Conservation (phyloP, 148 eudicot species). For the Fagopyrum homotropicum region DNA sequence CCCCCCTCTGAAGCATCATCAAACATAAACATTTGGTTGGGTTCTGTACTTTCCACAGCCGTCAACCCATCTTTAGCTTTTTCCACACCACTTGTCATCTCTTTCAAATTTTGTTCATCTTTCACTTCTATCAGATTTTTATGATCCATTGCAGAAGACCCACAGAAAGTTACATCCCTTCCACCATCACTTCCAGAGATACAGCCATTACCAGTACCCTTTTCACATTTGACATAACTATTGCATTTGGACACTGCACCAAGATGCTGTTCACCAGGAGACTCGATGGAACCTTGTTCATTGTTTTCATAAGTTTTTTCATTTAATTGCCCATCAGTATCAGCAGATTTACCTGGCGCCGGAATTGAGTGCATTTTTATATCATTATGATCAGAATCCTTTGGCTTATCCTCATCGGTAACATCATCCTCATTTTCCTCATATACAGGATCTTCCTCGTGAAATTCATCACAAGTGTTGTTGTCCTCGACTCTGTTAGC, state of each 20-base stretch:
- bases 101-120: conserved; percentile 2
- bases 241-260: background rate
- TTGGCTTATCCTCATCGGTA: background rate
- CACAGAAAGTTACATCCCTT: background rate
- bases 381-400: conserved; percentile 5
- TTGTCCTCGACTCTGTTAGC: background rate
- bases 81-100: background rate
- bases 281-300: background rate
- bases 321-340: background rate
- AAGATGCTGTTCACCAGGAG: background rate
- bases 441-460: conserved; percentile 2
- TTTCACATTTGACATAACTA: background rate
- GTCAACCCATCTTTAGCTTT: background rate
- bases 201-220: conserved; percentile 6
- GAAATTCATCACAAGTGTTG: background rate
- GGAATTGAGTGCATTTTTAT: background rate
- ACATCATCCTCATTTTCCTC: background rate
- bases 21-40: conserved; percentile 16
- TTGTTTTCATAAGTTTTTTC: background rate
- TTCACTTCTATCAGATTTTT: background rate
- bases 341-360: background rate
- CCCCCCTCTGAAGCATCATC: conserved; percentile 47
- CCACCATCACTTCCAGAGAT: conserved; percentile 2
- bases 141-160: conserved; percentile 5
- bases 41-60: background rate